Conservation (phyloP, 2,329 filamentous ascomycete species). For the Aureobasidium leucospermi region DNA sequence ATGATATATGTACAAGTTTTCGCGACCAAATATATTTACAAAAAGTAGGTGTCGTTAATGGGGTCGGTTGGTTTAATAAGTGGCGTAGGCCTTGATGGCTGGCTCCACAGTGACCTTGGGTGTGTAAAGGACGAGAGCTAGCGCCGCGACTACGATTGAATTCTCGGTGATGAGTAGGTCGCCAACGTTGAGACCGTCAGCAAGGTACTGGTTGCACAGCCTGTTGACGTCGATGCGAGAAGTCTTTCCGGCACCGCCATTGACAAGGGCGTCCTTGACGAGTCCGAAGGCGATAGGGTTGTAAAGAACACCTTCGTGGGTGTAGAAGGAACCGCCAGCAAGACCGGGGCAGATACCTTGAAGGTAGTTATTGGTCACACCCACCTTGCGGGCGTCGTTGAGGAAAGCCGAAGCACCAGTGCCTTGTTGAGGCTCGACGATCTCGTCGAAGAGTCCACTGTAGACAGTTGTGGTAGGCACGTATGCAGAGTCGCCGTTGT, state of each 20-base stretch:
- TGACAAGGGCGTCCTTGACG: constrained; percentile 41
- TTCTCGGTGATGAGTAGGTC: constrained; percentile 42
- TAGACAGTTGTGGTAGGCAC: constrained; percentile 50
- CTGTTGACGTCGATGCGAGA: constrained; percentile 32
- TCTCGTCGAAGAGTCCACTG: constrained; percentile 41
- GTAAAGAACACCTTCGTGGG: constrained; percentile 45
- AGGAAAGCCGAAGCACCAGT: constrained; percentile 41
- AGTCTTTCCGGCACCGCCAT: constrained; percentile 39
- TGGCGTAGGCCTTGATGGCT: constrained; percentile 33
- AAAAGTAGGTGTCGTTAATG: neutral
- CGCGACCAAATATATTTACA: neutral
- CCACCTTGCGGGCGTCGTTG: constrained; percentile 36
- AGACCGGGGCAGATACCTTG: constrained; percentile 36
- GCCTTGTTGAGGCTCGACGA: constrained; percentile 46
- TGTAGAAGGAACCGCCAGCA: constrained; percentile 40
- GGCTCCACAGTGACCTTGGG: constrained; percentile 34
- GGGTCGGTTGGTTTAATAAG: neutral
- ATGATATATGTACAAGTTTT: neutral
- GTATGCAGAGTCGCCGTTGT: constrained; percentile 45
- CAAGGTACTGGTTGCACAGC: constrained; percentile 34
- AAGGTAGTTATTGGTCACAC: constrained; percentile 45
- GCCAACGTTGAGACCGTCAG: constrained; percentile 34
- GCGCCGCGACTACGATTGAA: constrained; percentile 33
- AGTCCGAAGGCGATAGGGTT: constrained; percentile 42
- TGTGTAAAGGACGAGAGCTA: constrained; percentile 28